Conservation (phyloP, 1,139 yeast genomes). For the Taphrina sp. region DNA sequence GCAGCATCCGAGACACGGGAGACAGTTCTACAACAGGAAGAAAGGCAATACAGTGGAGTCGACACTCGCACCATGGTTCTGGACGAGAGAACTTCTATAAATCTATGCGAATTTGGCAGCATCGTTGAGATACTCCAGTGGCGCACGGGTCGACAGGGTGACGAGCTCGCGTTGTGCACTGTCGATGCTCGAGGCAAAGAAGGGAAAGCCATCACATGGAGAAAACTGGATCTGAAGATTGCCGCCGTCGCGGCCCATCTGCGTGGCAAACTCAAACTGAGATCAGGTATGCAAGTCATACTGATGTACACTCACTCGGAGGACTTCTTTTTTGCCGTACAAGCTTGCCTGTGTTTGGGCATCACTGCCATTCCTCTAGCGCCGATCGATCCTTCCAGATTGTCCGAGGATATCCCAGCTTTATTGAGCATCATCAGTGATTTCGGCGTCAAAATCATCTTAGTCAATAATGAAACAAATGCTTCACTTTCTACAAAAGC, state of each 20-base stretch:
- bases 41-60: conserved; percentile 70
- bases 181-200: conserved; percentile 50
- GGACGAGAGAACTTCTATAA: conserved; percentile 75
- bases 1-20: conserved; percentile 61
- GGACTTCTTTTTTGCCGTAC: conserved; percentile 76
- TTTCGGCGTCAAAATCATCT: conserved; percentile 66
- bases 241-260: conserved; percentile 68
- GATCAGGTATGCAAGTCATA: conserved; percentile 69
- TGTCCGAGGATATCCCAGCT: conserved; percentile 73
- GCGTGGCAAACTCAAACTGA: conserved; percentile 51
- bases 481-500: conserved; percentile 64
- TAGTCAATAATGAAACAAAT: conserved; percentile 78
- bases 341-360: conserved; percentile 84
- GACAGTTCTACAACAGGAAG: conserved; percentile 52
- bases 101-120: conserved; percentile 67
- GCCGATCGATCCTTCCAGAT: conserved; percentile 66
- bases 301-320: conserved; percentile 85
- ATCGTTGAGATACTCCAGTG: conserved; percentile 75
- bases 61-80: conserved; percentile 70
- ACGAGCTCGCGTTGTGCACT: conserved; percentile 75
- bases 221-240: conserved; percentile 71
- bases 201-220: conserved; percentile 73
- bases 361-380: conserved; percentile 76
- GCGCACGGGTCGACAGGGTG: conserved; percentile 71
- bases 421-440: conserved; percentile 65